Evolutionary conservation across 257 asterid genomes (phyloP), one percentile per base, ranked within the genome.

Genomic region (Schizonepeta tenuifolia): DNA sequence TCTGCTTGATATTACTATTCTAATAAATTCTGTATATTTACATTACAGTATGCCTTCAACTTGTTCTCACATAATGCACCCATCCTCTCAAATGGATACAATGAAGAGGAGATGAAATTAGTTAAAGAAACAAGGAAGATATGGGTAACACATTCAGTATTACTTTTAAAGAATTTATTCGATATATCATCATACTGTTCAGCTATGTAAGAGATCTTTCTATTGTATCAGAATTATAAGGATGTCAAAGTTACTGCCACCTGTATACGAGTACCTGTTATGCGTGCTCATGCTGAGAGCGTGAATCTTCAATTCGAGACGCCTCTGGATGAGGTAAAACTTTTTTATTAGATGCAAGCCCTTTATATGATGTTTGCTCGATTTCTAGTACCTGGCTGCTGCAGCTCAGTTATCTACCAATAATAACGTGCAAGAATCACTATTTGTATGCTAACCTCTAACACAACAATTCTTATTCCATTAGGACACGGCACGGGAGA

Each of bases 261-360:
- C 44, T 93, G 98, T 75, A 93, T 91, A 72, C 84, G 98, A 84
- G 97, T 93, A 47, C 97, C 98, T 20, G 97, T 93, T 75, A 87
- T 93, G 98, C 98, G 97, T 76, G 98, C 98, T 41, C 98, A 93
- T 84, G 98, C 98, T 56, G 97, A 93, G 89, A 89, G 97, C 61
- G 86, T 93, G 66, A 93, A 93, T 84, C 96, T 93, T 83, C 96
- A 93, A 75, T 93, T 93, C 36, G 96, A 87, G 84, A 89, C 87
- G 17, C 95, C 98, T 46, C 80, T 93, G 2, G 93, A 93, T 28
- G 98, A 93, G 96, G 98, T 93, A 86, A 15, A 22, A 9, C 11
- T 49, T 67, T 38, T 28, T 15, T 65, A 2, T 58, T 40, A 50
- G 46, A 50, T 47, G 66, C 21, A 13, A 61, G 62, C 46, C 47